Percentiles rank a stretch among this genome's conserved stretches.
phyloP scores from a whole-genome alignment of 106 monocot genomes.

The Apostasia ramifera region DNA sequence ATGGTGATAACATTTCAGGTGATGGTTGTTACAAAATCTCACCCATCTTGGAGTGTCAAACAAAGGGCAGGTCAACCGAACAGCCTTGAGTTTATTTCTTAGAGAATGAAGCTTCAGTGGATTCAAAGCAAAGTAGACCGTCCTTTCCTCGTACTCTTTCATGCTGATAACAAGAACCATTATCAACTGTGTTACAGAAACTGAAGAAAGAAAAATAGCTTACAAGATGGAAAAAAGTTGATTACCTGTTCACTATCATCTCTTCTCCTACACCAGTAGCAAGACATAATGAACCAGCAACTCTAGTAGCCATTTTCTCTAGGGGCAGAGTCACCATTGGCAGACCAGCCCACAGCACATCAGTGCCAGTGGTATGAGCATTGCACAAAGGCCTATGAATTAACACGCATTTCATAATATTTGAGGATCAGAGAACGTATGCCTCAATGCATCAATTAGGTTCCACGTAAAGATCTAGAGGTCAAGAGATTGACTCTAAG shows the following conservation, averaged over 20 bases:
- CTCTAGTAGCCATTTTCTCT: constrained; percentile 96
- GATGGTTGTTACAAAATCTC: neutral
- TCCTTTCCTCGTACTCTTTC: constrained; percentile 94
- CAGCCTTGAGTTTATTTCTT: constrained; percentile 58
- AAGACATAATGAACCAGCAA: constrained; percentile 89
- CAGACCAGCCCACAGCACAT: constrained; percentile 90
- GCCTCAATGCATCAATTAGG: no score
- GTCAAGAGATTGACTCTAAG: no score
- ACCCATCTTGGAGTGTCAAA: constrained; percentile 96
- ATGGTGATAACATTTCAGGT: neutral
- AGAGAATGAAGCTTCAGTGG: constrained; percentile 59
- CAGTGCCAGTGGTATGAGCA: constrained; percentile 94
- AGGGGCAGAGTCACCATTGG: constrained; percentile 91
- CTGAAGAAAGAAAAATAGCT: neutral
- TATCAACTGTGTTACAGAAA: neutral
- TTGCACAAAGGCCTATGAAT: constrained; percentile 75
- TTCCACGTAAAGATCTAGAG: no score
- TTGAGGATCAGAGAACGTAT: neutral
- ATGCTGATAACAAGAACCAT: constrained; percentile 26
- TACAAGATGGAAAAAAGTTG: neutral
- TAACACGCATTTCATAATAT: neutral
- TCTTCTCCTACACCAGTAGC: constrained; percentile 91
- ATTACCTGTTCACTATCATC: constrained; percentile 85
- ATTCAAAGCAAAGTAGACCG: constrained; percentile 65
- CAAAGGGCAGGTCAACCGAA: constrained; percentile 65